Conservation (phyloP, 805 yeast species). For the Saccharomycopsis sp. region DNA sequence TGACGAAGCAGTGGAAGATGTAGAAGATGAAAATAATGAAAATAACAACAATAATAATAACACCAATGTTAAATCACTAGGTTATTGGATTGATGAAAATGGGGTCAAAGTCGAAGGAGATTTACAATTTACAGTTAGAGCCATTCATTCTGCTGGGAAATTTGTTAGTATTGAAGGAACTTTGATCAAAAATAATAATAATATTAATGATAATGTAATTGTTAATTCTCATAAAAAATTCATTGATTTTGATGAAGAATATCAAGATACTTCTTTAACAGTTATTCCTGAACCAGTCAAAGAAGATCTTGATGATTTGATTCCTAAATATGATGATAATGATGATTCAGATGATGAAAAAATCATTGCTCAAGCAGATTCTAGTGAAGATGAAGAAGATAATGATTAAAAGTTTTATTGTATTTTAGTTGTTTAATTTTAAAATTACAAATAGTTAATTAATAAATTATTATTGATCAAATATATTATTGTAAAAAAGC, state of each 20-base stretch:
- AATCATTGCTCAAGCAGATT: constrained; percentile 13
- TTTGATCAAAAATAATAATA: constrained; percentile 44
- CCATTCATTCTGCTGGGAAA: constrained; percentile 66
- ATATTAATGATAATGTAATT: constrained; percentile 32
- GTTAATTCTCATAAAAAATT: constrained; percentile 15
- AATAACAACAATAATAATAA: constrained; percentile 43
- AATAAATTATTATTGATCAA: too few species aligned
- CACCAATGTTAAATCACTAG: constrained; percentile 43
- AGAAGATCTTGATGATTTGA: constrained; percentile 12
- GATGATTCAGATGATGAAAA: constrained; percentile 12
- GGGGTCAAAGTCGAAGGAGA: constrained; percentile 77
- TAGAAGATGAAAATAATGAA: constrained; percentile 1
- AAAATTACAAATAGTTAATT: too few species aligned
- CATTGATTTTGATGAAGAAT: constrained; percentile 14
- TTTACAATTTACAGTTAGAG: constrained; percentile 61
- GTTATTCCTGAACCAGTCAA: constrained; percentile 15
- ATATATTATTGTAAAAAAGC: too few species aligned
- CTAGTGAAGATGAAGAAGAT: constrained; percentile 15
- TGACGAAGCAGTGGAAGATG: constrained; percentile 61
- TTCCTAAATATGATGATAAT: constrained; percentile 7
- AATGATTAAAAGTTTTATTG: constrained; percentile 1
- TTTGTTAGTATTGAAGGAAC: constrained; percentile 88
- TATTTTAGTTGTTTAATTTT: too few species aligned
- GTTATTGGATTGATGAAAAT: constrained; percentile 77
- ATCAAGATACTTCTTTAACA: constrained; percentile 11